Evolutionary conservation across 257 asterid genomes (phyloP), one percentile per base, ranked within the genome.

Genomic region (Euphrasia confusa): DNA sequence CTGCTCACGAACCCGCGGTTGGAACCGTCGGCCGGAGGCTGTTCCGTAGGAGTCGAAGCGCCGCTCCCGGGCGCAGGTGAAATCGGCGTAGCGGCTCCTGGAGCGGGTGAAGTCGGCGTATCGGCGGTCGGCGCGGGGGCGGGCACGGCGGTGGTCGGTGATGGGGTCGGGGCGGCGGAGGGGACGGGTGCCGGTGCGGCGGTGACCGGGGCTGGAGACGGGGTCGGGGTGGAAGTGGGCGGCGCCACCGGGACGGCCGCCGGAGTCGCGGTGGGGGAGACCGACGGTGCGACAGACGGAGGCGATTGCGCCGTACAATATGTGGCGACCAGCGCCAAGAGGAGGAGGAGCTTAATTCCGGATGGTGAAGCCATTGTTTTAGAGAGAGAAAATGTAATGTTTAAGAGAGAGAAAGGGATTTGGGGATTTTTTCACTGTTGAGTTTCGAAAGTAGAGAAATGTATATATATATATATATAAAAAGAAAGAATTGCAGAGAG

Each of bases 301-400:
- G 94, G 94, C 15, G 89, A 71, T 67, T 87, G 95, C 0, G 93
- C 93, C 72, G 71, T 49, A 68, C 89, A 84, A 3, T 88, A 69
- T 60, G 88, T 69, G 76, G 79, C 70, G 5, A 84, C 26, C 62
- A 83, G 80, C 2, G 86, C 83, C 12, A 87, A 10, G 64, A 84
- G 65, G 56, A 87, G 54, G 60, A 84, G n/a, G 47, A 78, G 40
- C 73, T 76, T 81, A 14, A 80, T 55, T 11, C 27, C 55, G 1
- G 52, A 45, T 2, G 45, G 45, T 11, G 49, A 42, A 60, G 77
- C 79, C 88, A 78, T 79, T 15, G 57, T 56, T 28, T 48, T 15
- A 12, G 17, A 35, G 17, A 54, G 76, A 66, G 64, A 33, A 27
- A 17, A 28, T 7, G n/a, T 1, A 48, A 21, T 21, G 1, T 21